phyloP scores from a whole-genome alignment of 169 alveolate genomes.

The Plasmodium knowlesi region DNA sequence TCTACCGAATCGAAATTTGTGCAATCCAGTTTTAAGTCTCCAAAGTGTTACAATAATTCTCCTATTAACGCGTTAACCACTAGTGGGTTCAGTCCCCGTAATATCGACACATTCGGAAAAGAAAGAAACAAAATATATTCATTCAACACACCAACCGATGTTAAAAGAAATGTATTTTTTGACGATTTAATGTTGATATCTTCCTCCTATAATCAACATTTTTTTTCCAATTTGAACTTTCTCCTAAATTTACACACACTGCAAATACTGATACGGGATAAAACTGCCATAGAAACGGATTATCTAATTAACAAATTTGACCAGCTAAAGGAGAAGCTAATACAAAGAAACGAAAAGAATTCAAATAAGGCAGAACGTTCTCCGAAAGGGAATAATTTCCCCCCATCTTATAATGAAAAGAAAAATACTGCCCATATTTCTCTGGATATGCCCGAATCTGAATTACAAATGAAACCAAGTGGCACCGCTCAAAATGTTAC shows the following conservation, averaged over 20 bases:
- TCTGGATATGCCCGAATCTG: not conserved
- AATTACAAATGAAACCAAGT: not conserved
- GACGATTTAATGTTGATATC: constrained; percentile 51
- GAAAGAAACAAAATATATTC: constrained; percentile 73
- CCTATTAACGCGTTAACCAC: constrained; percentile 63
- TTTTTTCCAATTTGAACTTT: constrained; percentile 49
- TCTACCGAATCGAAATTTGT: constrained; percentile 70
- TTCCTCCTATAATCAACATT: constrained; percentile 63
- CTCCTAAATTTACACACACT: constrained; percentile 66
- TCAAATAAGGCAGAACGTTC: not conserved
- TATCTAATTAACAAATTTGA: constrained; percentile 66
- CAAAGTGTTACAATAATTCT: constrained; percentile 57
- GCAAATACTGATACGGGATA: constrained; percentile 68
- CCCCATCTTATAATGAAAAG: not conserved
- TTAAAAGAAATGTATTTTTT: constrained; percentile 52
- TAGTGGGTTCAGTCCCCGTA: constrained; percentile 67
- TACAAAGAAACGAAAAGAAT: not conserved
- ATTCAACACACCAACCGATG: constrained; percentile 71
- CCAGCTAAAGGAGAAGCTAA: constrained; percentile 32
- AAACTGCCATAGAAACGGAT: constrained; percentile 74
- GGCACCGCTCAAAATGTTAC: not conserved
- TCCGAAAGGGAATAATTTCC: not conserved
- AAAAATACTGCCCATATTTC: not conserved
- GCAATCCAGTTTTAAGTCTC: constrained; percentile 38
- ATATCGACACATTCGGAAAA: constrained; percentile 72